phyloP scores from a whole-genome alignment of 192 early-diverging fungal species.

The Linnemannia exigua region DNA sequence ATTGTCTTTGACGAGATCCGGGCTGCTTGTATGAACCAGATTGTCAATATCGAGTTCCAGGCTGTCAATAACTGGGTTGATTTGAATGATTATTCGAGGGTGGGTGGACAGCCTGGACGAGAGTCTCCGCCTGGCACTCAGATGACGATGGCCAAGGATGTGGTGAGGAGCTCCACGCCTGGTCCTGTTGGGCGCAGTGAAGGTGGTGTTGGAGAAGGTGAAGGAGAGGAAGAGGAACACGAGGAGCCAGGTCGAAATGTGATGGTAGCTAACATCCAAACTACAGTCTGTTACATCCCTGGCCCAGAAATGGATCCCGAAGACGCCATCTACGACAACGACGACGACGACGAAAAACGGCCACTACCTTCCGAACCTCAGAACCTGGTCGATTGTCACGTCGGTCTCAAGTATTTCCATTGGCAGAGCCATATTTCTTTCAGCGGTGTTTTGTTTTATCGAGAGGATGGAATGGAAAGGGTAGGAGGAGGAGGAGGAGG shows the following conservation, averaged over 20 bases:
- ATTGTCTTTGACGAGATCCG: constrained; percentile 28
- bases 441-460: constrained; percentile 14
- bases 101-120: background rate
- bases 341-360: background rate
- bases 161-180: background rate
- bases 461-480: too few relatives aligned
- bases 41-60: constrained; percentile 31
- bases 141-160: background rate
- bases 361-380: constrained; percentile 37
- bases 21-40: constrained; percentile 15
- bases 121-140: background rate
- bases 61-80: constrained; percentile 40
- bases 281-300: constrained; percentile 31
- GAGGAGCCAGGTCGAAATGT: background rate
- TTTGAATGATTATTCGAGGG: constrained; percentile 13
- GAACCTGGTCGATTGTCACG: constrained; percentile 36
- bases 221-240: background rate
- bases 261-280: constrained; percentile 20
- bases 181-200: too few relatives aligned
- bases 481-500: too few relatives aligned
- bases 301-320: constrained; percentile 38
- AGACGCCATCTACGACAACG: constrained; percentile 27
- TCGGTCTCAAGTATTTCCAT: constrained; percentile 27
- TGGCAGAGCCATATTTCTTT: constrained; percentile 17
- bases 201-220: background rate